Base-by-base conservation (phyloP, 2,329 filamentous ascomycete genomes). In the Fusarium sublunatum region DNA sequence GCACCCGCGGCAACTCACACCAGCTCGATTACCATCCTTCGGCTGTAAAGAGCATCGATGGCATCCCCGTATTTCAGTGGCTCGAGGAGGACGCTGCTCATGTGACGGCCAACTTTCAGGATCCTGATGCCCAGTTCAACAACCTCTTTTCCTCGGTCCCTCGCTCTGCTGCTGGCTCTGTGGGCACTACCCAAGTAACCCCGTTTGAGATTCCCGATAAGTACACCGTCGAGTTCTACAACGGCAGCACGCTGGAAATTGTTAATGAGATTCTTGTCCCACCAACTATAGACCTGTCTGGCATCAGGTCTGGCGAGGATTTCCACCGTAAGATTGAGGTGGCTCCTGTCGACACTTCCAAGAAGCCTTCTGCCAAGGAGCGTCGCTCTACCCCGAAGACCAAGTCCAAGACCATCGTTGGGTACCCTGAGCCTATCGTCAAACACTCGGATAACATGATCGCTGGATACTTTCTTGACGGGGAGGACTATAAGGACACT, bases 71-170 rank as follows among this genome's bases (percentile, higher is more conserved):
- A 24, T 42, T 43, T 7, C 26, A 67, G 32, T 70, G 68, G 68
- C 60, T 70, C 13, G 57, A 71, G 46, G 54, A 70, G 34, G 68
- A 70, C 8, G 68, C 68, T 19, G 35, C 60, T 9, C 41, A 36
- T 22, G 47, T 49, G 24, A 38, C 45, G 10, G 36, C 43, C 26
- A 67, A 63, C 40, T 45, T 44, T 11, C 68, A 70, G 19, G 68
- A 70, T 13, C 68, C 68, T 2, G 68, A 70, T 40, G 68, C 68
- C 10, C 68, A 70, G 45, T 70, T 67, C 35, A 70, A 70, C 38
- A 45, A 40, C 8, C 60, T 64, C 4, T 70, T 70, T 40, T 31
- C 35, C 1, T 59, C 46, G 7, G 22, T 67, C n/a, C 57, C 69
- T 13, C 61, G 61, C 3, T 6, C 15, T 1, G 68, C 64, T 26